Evolutionary conservation across 2,329 filamentous ascomycete species (phyloP).

Genomic region (Xylariaceae sp.): DNA sequence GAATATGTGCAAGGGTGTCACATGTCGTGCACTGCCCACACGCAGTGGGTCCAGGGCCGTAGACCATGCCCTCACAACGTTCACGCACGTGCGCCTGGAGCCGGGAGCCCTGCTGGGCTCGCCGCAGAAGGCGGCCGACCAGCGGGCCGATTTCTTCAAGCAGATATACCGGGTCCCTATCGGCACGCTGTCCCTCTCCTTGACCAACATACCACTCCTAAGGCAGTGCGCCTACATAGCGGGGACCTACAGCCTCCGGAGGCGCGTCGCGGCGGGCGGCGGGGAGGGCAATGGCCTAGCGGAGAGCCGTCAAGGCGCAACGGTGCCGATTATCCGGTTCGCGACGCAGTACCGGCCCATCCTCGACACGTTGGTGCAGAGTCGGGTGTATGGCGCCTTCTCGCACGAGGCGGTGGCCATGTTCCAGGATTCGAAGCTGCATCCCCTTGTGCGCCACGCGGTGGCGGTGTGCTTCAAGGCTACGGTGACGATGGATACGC

Average conservation of each 20-base stretch:
- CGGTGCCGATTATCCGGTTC: slow-evolving; percentile 22
- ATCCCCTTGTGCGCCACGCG: slow-evolving; percentile 8
- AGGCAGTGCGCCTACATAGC: slow-evolving; percentile 16
- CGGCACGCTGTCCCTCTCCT: slow-evolving; percentile 24
- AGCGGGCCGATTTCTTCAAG: slow-evolving; percentile 25
- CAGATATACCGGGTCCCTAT: slow-evolving; percentile 24
- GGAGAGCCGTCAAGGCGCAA: background rate
- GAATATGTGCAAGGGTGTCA: slow-evolving; percentile 29
- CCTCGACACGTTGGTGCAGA: slow-evolving; percentile 17
- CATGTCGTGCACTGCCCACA: slow-evolving; percentile 22
- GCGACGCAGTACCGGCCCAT: slow-evolving; percentile 26
- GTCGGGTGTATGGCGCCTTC: slow-evolving; percentile 20
- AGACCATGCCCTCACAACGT: slow-evolving; percentile 31
- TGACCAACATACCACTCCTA: slow-evolving; percentile 16
- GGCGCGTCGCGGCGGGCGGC: slow-evolving; percentile 10
- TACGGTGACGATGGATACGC: slow-evolving; percentile 6
- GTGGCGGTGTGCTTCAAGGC: slow-evolving; percentile 14
- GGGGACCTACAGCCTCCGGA: slow-evolving; percentile 19
- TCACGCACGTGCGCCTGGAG: slow-evolving; percentile 28
- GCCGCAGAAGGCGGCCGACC: slow-evolving; percentile 11
- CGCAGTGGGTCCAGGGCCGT: slow-evolving; percentile 27
- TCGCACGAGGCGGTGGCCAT: slow-evolving; percentile 8
- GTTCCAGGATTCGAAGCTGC: slow-evolving; percentile 10
- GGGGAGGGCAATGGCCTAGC: too few species aligned
- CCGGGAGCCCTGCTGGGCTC: slow-evolving; percentile 26